Base-by-base conservation (phyloP, 2,329 filamentous ascomycete species). In the Sporothrix protearum region DNA sequence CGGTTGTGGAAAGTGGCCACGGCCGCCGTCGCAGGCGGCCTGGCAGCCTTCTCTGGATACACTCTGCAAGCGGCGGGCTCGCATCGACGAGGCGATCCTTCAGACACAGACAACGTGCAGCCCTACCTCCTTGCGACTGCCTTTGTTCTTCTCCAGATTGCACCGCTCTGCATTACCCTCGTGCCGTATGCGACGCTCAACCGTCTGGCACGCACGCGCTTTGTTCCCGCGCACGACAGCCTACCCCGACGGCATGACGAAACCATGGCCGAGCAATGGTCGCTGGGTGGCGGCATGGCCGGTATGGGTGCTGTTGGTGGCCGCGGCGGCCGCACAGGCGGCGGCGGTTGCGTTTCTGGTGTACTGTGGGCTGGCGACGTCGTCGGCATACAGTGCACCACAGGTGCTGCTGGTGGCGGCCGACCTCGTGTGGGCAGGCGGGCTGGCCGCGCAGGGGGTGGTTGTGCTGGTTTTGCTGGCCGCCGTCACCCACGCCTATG, bases 141-240 rank as follows among this genome's bases (percentile, higher is more conserved):
- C 0, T 67, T 67, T 39, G 45, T 67, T 25, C 45, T 67, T 3
- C 28, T 67, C 2, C 64, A 67, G n/a, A 22, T 51, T 6, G 64
- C 45, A 9, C 64, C 64, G 1, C 8, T 67, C 16, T 51, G 45
- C 28, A 51, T 67, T 16, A 67, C 64, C 19, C 64, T 67, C 16
- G 45, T 36, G 45, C 16, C 64, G 2, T 67, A 57, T 22, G 12
- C 36, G n/a, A 19, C 49, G 5, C 51, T 69, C 49, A n/a, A 39
- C 42, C 67, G 67, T 2, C 45, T 67, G 25, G 28, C 64, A 10
- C 45, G 28, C 19, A 51, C 64, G 7, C 64, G 64, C 16, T 67
- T 67, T 30, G 6, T 67, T 25, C 64, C 64, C 2, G 64, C 64
- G 19, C 64, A 67, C 64, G 64, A 67, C 45, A 51, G 63, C n/a